A percentile compares a stretch with the other conserved stretches of the same genome.
These are phyloP conservation scores for Rhododendron ovatum DNA, from an alignment of 148 eudicot genomes.

Conservation along the genomic window DNA sequence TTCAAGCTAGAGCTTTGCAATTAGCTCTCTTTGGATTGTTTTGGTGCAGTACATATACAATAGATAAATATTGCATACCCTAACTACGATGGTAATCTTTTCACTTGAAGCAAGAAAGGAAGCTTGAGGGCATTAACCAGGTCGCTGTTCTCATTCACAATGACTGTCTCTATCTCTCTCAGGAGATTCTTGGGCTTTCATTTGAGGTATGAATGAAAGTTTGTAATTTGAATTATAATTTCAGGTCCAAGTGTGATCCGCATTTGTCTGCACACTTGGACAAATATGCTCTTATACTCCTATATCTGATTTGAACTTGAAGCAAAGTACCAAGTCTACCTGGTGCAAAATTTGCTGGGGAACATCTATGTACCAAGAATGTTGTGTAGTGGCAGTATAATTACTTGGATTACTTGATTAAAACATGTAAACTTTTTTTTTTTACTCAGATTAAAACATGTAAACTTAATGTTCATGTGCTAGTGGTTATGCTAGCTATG, in stretches of 20 bases:
- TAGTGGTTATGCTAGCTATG: not conserved
- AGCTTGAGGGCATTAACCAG: slow-evolving; percentile 85
- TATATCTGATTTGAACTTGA: not conserved
- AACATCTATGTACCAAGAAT: not conserved
- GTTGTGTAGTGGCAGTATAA: not conserved
- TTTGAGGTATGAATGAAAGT: slow-evolving; percentile 60
- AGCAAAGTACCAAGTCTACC: not conserved
- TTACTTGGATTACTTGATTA: not conserved
- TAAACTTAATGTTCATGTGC: not conserved
- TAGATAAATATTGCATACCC: not conserved
- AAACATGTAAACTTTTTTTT: not conserved
- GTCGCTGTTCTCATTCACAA: slow-evolving; percentile 91
- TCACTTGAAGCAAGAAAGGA: slow-evolving; percentile 77
- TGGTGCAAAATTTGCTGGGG: not conserved
- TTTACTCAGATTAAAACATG: not conserved
- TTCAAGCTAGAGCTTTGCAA: not conserved
- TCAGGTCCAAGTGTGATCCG: not conserved
- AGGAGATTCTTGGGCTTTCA: slow-evolving; percentile 80
- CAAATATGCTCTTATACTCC: not conserved
- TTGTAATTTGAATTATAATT: not conserved
- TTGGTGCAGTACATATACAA: not conserved
- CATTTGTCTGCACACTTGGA: not conserved
- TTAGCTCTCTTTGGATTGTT: not conserved
- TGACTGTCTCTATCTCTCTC: slow-evolving; percentile 86
- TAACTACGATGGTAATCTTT: slow-evolving; percentile 16